Percentiles rank a stretch among this genome's conserved stretches.
Conservation (phyloP, 495 filamentous ascomycete genomes). For the Chaetomium tenue region DNA sequence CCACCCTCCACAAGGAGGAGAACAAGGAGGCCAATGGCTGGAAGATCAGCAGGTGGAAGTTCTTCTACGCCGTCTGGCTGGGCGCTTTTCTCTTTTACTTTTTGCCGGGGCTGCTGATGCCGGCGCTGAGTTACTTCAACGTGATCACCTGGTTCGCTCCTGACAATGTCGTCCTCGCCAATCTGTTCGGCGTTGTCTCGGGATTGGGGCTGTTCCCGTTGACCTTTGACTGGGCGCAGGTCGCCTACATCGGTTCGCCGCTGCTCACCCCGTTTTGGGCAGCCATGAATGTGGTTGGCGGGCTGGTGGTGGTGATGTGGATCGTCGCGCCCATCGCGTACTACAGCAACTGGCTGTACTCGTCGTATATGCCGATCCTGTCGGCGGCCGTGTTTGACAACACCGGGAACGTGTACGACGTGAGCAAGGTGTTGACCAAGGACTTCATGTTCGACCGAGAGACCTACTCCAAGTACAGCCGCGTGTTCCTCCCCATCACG, state of each 20-base stretch:
- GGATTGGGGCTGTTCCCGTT: constrained; percentile 82
- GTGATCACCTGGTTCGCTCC: constrained; percentile 91
- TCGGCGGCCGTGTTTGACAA: constrained; percentile 79
- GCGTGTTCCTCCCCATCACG: constrained; percentile 79
- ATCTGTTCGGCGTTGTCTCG: constrained; percentile 80
- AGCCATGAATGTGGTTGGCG: constrained; percentile 81
- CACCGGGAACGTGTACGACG: constrained; percentile 71
- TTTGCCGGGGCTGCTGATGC: constrained; percentile 78
- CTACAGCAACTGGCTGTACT: constrained; percentile 73
- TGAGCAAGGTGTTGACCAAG: constrained; percentile 66
- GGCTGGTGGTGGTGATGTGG: constrained; percentile 87
- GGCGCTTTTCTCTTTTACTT: constrained; percentile 76
- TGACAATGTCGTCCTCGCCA: constrained; percentile 70
- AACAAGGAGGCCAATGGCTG: constrained; percentile 82
- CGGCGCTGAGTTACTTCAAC: constrained; percentile 85
- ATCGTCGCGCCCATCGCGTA: constrained; percentile 78
- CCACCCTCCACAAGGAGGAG: constrained; percentile 77
- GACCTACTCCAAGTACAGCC: constrained; percentile 71
- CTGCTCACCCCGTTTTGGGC: constrained; percentile 90
- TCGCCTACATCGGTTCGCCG: constrained; percentile 86
- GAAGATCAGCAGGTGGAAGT: constrained; percentile 74
- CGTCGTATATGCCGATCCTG: constrained; percentile 77
- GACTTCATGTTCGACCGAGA: constrained; percentile 69
- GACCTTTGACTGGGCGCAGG: constrained; percentile 92
- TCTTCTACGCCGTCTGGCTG: constrained; percentile 73